Evolutionary conservation across 2,329 filamentous ascomycete species (phyloP), one percentile per base, ranked within the genome.

Genomic region (Epichloe gansuensis): DNA sequence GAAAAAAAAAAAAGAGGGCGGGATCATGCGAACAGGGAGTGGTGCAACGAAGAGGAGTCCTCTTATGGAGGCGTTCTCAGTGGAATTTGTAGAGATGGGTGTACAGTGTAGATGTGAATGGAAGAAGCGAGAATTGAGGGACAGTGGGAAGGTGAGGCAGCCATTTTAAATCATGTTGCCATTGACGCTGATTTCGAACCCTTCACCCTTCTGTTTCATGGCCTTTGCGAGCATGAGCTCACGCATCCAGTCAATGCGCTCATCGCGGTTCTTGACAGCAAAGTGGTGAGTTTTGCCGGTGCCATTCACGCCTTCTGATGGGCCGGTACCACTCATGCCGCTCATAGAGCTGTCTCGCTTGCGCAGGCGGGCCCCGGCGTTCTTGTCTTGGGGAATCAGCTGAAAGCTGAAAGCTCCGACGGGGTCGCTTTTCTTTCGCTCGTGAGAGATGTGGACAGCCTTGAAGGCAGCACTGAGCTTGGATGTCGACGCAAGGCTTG

Each of bases 171-270:
- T 84, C 80, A 84, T 84, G 68, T 81, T 84, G 44, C 87, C 87
- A 63, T 91, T 91, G 57, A 90, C 81, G 63, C 82, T 85, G 60
- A 93, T 81, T 69, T 90, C 85, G 60, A 85, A 91, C 17, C 88
- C 88, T 60, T 89, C 83, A 46, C 80, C 82, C 76, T 90, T 93
- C 69, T 89, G 85, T 73, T 84, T 87, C 64, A 89, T 73, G 17
- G 88, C 88, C 73, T 93, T 93, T 51, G 88, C 88, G 45, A 94
- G 80, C 88, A 94, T 94, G 55, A 94, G 72, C 75, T 94, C 88
- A 51, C 88, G 77, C 88, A 94, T 94, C 93, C 93, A 98, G 66
- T 96, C 91, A 62, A 97, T 96, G 55, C 91, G 80, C 65, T 96
- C 87, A 63, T 96, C 88, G 13, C 89, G 80, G 61, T 76, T 81